Percentiles rank a stretch among this genome's conserved stretches.
Evolutionary conservation across 1,284 basidiomycete genomes (phyloP).

Genomic region (Trichosporon sp.): DNA sequence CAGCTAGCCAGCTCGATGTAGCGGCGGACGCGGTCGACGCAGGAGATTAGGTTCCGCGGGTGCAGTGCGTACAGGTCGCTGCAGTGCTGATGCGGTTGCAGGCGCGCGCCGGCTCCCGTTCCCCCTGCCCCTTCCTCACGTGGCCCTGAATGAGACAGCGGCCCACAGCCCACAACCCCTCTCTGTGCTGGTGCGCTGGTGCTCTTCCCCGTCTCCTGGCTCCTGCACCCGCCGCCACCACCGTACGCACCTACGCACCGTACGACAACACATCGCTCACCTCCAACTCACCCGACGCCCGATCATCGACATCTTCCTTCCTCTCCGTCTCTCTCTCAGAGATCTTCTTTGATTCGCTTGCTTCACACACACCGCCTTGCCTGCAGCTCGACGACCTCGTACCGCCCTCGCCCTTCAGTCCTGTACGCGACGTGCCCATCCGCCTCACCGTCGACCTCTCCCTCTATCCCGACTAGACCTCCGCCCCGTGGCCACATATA

Average conservation of each 20-base stretch:
- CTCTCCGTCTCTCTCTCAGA: background rate
- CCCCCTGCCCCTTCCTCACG: background rate
- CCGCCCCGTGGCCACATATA: background rate
- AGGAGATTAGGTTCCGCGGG: slow-evolving; percentile 5
- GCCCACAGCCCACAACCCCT: background rate
- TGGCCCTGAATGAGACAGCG: slow-evolving; percentile 13
- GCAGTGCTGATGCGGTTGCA: background rate
- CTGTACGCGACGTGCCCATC: background rate
- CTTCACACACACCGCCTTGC: background rate
- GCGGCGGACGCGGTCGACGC: background rate
- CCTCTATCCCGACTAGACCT: slow-evolving; percentile 2
- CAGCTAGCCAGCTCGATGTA: too few species aligned
- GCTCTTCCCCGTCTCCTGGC: background rate
- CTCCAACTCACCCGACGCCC: slow-evolving; percentile 9
- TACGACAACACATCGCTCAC: slow-evolving; percentile 15
- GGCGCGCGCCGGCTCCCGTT: slow-evolving; percentile 6
- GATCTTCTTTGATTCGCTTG: background rate
- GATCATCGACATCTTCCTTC: background rate
- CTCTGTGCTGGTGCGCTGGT: background rate
- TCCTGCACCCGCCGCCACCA: slow-evolving; percentile 12
- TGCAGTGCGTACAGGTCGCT: background rate
- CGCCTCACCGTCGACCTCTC: background rate
- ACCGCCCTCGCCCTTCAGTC: background rate
- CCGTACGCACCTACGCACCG: slow-evolving; percentile 7
- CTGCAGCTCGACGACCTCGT: background rate